Evolutionary conservation across 139 green algal species (phyloP).

Genomic region (Chlorella ohadii): DNA sequence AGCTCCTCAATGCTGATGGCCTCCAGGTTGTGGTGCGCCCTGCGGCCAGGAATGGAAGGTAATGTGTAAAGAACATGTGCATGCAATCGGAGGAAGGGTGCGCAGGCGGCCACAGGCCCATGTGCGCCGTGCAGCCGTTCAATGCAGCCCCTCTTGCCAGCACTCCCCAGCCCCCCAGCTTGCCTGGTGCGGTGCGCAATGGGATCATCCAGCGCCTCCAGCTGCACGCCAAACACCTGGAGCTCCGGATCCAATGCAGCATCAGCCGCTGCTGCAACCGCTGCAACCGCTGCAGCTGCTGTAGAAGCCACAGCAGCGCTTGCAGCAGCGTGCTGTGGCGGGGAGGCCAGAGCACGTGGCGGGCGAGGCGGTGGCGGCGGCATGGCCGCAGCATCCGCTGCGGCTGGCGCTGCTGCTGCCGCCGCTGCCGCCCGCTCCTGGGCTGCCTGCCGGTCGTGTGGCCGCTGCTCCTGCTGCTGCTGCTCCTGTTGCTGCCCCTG

Average conservation of each 20-base stretch:
- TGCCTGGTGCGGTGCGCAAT: constrained; percentile 20
- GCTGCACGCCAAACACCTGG: constrained; percentile 28
- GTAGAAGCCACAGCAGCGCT: not conserved
- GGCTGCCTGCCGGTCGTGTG: not conserved
- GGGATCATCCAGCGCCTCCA: constrained; percentile 15
- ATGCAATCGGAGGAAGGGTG: no score
- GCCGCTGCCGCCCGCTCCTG: no score
- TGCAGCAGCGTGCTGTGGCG: not conserved
- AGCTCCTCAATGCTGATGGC: constrained; percentile 42
- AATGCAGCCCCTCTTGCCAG: not conserved
- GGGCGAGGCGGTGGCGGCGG: constrained; percentile 16
- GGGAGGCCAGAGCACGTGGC: not conserved
- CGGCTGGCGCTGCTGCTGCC: not conserved
- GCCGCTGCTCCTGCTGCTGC: not conserved
- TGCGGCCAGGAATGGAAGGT: not conserved
- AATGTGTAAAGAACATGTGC: no score
- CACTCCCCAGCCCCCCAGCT: not conserved
- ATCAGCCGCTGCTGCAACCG: not conserved
- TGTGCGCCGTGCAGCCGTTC: no score
- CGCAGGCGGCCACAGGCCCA: no score
- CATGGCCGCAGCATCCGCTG: not conserved
- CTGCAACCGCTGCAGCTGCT: not conserved
- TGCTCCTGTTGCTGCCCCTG: not conserved
- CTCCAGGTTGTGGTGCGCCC: constrained; percentile 36
- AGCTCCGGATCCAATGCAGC: not conserved